These are phyloP conservation scores for Dalechampia spathulata DNA, from an alignment of 441 rosid species.

Conservation along the genomic window DNA sequence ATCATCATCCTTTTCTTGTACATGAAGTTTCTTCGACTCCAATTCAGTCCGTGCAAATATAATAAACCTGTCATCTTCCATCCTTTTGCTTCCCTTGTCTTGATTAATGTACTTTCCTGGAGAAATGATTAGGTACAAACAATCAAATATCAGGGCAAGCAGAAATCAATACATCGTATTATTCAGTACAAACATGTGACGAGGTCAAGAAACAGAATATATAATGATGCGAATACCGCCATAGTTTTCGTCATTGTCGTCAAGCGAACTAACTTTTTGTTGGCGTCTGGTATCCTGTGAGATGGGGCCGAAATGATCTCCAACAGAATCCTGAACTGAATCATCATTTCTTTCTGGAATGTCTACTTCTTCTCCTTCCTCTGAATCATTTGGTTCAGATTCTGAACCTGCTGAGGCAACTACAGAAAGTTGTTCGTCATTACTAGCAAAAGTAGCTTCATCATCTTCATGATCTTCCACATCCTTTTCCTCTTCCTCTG, in stretches of 20 bases:
- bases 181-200: constrained; percentile 8
- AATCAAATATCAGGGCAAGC: too few species aligned
- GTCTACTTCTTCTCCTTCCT: constrained; percentile 30
- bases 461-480: constrained; percentile 28
- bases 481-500: constrained; percentile 18
- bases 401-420: constrained; percentile 48
- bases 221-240: constrained; percentile 27
- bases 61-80: constrained; percentile 26
- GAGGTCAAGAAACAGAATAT: background rate
- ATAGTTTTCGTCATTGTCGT: constrained; percentile 29
- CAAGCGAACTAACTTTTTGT: constrained; percentile 23
- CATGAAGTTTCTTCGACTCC: constrained; percentile 32
- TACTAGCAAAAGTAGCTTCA: constrained; percentile 15
- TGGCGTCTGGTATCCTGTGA: constrained; percentile 20
- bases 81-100: constrained; percentile 12
- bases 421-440: constrained; percentile 41
- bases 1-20: constrained; percentile 36
- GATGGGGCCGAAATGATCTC: constrained; percentile 28
- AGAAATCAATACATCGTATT: too few species aligned
- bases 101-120: constrained; percentile 14
- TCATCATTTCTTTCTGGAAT: constrained; percentile 24
- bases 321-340: constrained; percentile 25
- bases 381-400: constrained; percentile 27
- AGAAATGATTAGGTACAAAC: background rate
- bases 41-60: constrained; percentile 21